phyloP scores from a whole-genome alignment of 1,139 yeast genomes.

The Blastobotrys niveus region DNA sequence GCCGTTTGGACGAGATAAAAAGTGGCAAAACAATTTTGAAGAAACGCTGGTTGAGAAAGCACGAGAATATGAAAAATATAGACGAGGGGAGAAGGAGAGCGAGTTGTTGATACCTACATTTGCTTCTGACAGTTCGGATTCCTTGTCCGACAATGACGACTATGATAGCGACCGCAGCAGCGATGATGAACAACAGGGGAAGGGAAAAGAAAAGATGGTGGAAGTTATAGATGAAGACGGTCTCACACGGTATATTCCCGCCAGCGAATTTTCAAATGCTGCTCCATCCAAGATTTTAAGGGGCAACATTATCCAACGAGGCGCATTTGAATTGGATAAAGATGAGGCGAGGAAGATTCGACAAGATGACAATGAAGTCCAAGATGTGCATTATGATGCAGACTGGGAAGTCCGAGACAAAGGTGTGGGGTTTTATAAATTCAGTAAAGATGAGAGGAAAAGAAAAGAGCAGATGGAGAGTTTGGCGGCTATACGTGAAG shows the following conservation, averaged over 20 bases:
- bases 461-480: constrained; percentile 28
- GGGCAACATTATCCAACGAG: constrained; percentile 30
- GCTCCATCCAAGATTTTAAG: constrained; percentile 10
- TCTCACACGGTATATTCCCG: constrained; percentile 27
- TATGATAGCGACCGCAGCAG: neutral
- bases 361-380: constrained; percentile 8
- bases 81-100: constrained; percentile 18
- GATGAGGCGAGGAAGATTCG: constrained; percentile 16
- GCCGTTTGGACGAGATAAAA: neutral
- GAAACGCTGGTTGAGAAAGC: too few species aligned
- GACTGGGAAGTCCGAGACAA: constrained; percentile 29
- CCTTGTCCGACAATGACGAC: neutral
- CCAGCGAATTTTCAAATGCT: constrained; percentile 11
- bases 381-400: constrained; percentile 29
- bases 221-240: constrained; percentile 35
- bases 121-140: neutral
- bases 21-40: too few species aligned
- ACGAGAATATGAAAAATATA: constrained; percentile 21
- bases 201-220: constrained; percentile 14
- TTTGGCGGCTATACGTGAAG: constrained; percentile 17
- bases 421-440: constrained; percentile 34
- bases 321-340: constrained; percentile 27
- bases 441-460: constrained; percentile 24
- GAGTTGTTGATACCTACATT: constrained; percentile 5
- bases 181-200: neutral